Evolutionary conservation across 371 early-diverging fungal genomes (phyloP), one percentile per base, ranked within the genome.

Genomic region (Mortierella polycephala): DNA sequence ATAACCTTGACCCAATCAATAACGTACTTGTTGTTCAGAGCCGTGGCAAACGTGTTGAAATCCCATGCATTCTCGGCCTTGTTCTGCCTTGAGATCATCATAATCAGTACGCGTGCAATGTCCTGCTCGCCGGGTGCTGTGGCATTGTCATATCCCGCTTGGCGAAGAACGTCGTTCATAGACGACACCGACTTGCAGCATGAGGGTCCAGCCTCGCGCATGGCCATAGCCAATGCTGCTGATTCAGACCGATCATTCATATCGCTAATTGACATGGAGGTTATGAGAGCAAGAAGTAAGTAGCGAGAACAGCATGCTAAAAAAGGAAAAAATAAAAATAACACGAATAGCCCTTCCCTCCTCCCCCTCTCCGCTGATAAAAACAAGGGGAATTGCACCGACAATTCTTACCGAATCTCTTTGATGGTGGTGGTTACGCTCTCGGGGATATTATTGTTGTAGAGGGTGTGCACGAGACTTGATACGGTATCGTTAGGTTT

Each of bases 71-170:
- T 63, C 42, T 88, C 87, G 10, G 87, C 53, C 86, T 87, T 18
- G 86, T 75, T 63, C 21, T 85, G 87, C 0, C 91, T 86, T 50
- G 86, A 82, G 21, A 89, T 88, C 91, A 94, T 93, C 87, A 91
- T 89, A 20, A 88, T 90, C 45, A 94, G 62, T 1, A 87, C 82
- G n/a, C 88, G 85, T 12, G 93, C 92, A n/a, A 94, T 85, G 54
- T 91, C 89, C 47, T 85, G 85, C 50, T 93, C 94, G 57, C 52
- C 76, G 7, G 87, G 69, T 4, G 83, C 64, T 30, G 71, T 82
- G 18, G 75, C 46, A 14, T 71, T 61, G 45, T 67, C 74, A 39
- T 85, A 75, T 49, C 83, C 83, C 18, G 81, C 73, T 47, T 88
- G 85, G 40, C 81, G 71, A 37, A 90, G 67, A 11, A 88, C 39